Conservation (phyloP, 2,329 filamentous ascomycete species). For the Colletotrichum sp. region DNA sequence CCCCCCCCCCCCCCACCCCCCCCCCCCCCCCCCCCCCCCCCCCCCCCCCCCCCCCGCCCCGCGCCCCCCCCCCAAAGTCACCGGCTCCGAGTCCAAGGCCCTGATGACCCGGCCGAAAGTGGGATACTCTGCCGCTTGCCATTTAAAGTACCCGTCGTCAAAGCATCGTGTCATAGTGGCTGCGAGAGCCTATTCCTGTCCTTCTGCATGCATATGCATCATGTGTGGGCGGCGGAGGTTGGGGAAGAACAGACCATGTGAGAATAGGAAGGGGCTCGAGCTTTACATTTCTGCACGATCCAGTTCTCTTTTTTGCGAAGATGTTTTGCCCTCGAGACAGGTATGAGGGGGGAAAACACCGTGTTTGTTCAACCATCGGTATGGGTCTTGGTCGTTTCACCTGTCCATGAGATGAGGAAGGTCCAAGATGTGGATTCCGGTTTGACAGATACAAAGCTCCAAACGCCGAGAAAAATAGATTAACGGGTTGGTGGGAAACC, state of each 20-base stretch:
- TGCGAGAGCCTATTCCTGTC: background rate
- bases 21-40: no score
- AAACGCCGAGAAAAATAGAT: background rate
- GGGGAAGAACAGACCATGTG: background rate
- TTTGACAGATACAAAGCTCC: background rate
- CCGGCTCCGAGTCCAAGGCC: background rate
- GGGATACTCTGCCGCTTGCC: background rate
- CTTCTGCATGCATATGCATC: background rate
- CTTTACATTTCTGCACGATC: background rate
- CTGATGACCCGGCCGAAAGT: background rate
- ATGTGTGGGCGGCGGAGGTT: background rate
- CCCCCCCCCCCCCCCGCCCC: no score
- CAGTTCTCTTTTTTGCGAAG: background rate
- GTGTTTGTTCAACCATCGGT: background rate
- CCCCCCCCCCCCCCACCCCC: no score
- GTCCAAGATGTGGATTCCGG: background rate
- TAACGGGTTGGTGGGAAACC: background rate
- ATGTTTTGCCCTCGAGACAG: background rate
- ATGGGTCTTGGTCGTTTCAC: background rate
- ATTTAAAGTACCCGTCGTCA: background rate
- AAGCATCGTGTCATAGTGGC: background rate
- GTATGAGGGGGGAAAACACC: background rate
- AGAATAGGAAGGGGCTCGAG: background rate
- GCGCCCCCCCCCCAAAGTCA: no score
- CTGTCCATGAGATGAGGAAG: background rate